These are phyloP conservation scores for sunflower (Helianthus annuus) DNA, from an alignment of 129 eudicot genomes.

Conservation along the genomic window DNA sequence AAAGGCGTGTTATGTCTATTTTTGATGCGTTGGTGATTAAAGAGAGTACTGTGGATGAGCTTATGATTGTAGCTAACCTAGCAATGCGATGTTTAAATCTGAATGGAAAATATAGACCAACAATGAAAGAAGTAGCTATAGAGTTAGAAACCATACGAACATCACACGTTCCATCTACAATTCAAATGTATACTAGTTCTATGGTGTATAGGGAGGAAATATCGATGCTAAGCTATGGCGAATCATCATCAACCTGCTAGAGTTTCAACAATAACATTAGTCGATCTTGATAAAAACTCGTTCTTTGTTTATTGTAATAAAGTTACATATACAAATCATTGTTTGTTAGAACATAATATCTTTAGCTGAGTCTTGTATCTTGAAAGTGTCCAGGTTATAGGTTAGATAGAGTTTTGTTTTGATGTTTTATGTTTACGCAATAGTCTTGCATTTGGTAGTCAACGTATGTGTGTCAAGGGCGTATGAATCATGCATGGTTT, in stretches of 20 bases:
- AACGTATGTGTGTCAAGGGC: too few species aligned
- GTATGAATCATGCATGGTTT: too few species aligned
- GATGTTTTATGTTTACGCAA: too few species aligned
- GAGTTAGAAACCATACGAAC: too few species aligned
- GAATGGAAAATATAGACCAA: too few species aligned
- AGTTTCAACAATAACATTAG: not conserved
- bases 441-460: too few species aligned
- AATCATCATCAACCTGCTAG: not conserved
- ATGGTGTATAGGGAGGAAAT: not conserved
- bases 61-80: constrained; percentile 10
- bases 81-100: too few species aligned
- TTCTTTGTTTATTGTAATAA: not conserved
- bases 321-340: not conserved
- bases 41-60: constrained; percentile 14
- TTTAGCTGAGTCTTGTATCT: too few species aligned
- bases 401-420: too few species aligned
- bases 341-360: too few species aligned
- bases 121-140: too few species aligned
- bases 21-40: constrained; percentile 6
- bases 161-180: not conserved
- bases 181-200: not conserved
- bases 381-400: too few species aligned
- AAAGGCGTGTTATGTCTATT: constrained; percentile 19
- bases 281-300: not conserved
- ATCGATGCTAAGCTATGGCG: not conserved